These are phyloP conservation scores for Quercus bicolor DNA, from an alignment of 306 rosid species.

Conservation along the genomic window DNA sequence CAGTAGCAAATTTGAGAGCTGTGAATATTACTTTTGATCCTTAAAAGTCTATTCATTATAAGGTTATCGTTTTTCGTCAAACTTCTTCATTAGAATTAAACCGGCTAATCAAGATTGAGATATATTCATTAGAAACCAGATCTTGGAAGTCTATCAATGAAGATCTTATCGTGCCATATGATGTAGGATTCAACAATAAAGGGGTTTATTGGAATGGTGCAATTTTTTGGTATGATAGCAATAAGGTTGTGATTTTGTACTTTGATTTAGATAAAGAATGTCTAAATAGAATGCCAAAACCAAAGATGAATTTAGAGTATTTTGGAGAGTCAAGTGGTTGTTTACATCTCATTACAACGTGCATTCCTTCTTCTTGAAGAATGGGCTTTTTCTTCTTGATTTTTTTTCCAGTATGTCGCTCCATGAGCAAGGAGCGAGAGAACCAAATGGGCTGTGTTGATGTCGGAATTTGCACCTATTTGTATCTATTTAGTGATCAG, in stretches of 20 bases:
- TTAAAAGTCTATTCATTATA: slow-evolving; percentile 2
- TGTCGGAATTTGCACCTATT: too few relatives aligned
- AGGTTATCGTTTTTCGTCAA: background rate
- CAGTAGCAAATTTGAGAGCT: background rate
- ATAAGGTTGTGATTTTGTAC: background rate
- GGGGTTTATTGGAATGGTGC: slow-evolving; percentile 20
- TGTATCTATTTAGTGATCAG: too few relatives aligned
- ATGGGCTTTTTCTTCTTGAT: too few relatives aligned
- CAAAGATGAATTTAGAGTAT: background rate
- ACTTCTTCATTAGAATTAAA: background rate
- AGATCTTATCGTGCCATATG: background rate
- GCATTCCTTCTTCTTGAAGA: background rate
- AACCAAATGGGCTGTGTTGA: too few relatives aligned
- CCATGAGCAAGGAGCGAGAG: too few relatives aligned
- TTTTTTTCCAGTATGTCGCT: too few relatives aligned
- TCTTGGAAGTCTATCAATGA: slow-evolving; percentile 9
- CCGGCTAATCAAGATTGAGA: slow-evolving; percentile 4
- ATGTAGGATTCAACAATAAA: background rate
- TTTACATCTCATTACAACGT: slow-evolving; percentile 1
- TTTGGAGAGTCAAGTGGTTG: slow-evolving; percentile 7
- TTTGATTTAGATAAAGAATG: slow-evolving; percentile 1
- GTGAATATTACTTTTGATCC: slow-evolving; percentile 23
- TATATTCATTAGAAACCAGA: slow-evolving; percentile 5
- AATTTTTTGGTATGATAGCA: slow-evolving; percentile 5
- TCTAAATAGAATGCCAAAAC: slow-evolving; percentile 3